Base-by-base conservation (phyloP, 345 rosid species). In the rapeseed (Brassica napus) region DNA sequence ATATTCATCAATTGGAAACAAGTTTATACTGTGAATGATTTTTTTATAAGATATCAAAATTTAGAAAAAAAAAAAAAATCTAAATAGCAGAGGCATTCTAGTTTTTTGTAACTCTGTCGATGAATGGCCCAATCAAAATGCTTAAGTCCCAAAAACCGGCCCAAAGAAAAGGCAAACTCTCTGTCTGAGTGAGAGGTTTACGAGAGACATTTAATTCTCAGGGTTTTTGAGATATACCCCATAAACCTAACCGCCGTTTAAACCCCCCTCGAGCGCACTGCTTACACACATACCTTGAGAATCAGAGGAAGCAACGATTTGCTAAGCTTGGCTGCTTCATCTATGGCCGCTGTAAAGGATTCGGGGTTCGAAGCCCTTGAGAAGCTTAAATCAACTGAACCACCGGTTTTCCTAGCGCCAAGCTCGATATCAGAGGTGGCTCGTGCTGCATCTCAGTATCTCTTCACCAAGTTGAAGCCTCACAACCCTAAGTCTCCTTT, bases 341-440 rank as follows among this genome's bases (percentile, higher is more conserved):
- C 71, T 1, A 89, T 88, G 91, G 84, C 82, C 16, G 68, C 66
- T 6, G 72, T 84, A 24, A 73, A 21, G 52, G 85, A 85, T 68
- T 75, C 85, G 66, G 88, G 86, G 66, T 16, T 87, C 35, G 89
- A 86, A 78, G 74, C 88, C 34, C 82, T 95, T 21, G 83, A 69
- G 65, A 83, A 79, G 44, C 86, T 95, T 10, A 89, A 85, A 68
- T 86, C 91, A 2, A 88, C 93, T 0, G 96, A 93, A 4, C 87
- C 96, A 0, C 94, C 96, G 8, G 74, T 59, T 4, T 95, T 94
- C 89, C 85, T 95, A 11, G 85, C 88, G 2, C 90, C 97, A 8
- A 86, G 85, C 16, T 82, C 84, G 8, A 86, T 91, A 14, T 84
- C 94, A 32, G 64, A 70, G 18, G 79, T 74, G 58, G 85, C 91